phyloP scores from a whole-genome alignment of 345 rosid species.

The Eucalyptus pauciflora region DNA sequence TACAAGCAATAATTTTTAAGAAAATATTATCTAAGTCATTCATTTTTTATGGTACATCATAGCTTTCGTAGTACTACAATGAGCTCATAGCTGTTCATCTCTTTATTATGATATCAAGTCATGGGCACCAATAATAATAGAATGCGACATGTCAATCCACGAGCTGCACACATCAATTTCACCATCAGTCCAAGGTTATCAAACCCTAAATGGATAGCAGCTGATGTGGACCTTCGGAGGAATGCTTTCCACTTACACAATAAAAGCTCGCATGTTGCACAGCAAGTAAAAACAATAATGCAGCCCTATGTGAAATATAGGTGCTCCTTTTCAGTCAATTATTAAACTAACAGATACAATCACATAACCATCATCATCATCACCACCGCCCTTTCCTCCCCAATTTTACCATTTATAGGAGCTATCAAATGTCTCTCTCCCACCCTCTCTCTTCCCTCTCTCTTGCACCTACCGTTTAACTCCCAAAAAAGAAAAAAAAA shows the following conservation, averaged over 20 bases:
- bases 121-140: background rate
- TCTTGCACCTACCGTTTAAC: background rate
- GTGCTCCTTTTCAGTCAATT: background rate
- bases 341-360: background rate
- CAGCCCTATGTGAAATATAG: background rate
- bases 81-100: background rate
- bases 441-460: background rate
- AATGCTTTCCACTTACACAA: background rate
- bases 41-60: background rate
- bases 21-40: too few species aligned
- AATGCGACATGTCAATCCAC: background rate
- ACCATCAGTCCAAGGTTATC: background rate
- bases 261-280: background rate
- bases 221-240: background rate
- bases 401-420: background rate
- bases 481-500: background rate
- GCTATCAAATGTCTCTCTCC: background rate
- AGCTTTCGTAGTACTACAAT: background rate
- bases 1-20: too few species aligned
- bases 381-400: background rate
- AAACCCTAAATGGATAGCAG: background rate
- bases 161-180: background rate
- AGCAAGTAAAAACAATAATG: background rate
- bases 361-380: background rate
- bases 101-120: background rate